Evolutionary conservation across 164 flowering plant genomes (phyloP).

Genomic region (Vitis amurensis): DNA sequence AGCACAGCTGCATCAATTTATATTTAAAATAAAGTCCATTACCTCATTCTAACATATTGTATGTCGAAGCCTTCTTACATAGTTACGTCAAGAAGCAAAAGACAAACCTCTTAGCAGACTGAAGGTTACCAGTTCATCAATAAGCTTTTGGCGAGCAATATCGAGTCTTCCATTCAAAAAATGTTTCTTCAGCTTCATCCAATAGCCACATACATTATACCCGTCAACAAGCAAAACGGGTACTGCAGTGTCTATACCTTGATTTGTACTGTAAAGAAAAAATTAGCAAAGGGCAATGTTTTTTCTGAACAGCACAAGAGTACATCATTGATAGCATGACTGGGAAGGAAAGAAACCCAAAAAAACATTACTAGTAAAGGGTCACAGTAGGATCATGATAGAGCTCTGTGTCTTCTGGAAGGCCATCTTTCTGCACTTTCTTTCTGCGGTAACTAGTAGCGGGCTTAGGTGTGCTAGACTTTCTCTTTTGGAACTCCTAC

Average conservation of each 20-base stretch:
- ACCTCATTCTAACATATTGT: too few species aligned
- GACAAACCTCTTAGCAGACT: conserved; percentile 74
- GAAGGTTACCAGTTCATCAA: conserved; percentile 81
- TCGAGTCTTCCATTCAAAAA: conserved; percentile 80
- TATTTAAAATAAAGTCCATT: too few species aligned
- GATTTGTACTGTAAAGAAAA: conserved; percentile 59
- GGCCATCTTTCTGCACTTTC: conserved; percentile 74
- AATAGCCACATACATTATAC: conserved; percentile 95
- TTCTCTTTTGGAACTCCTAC: conserved; percentile 74
- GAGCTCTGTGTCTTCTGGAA: conserved; percentile 60
- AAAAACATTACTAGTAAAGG: conserved; percentile 72
- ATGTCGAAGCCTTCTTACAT: not conserved
- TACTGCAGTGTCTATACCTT: conserved; percentile 64
- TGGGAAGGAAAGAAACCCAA: not conserved
- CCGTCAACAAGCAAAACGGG: conserved; percentile 99
- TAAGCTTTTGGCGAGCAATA: conserved; percentile 87
- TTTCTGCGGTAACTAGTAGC: conserved; percentile 87
- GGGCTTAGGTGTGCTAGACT: conserved; percentile 65
- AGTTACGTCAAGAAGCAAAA: conserved; percentile 9
- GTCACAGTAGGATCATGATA: conserved; percentile 72
- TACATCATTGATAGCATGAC: not conserved
- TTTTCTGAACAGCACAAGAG: not conserved
- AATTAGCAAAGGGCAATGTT: conserved; percentile 3
- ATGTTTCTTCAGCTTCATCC: conserved; percentile 92
- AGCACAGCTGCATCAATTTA: too few species aligned